Conservation (phyloP, 345 rosid genomes). For the Ailanthus altissimus region DNA sequence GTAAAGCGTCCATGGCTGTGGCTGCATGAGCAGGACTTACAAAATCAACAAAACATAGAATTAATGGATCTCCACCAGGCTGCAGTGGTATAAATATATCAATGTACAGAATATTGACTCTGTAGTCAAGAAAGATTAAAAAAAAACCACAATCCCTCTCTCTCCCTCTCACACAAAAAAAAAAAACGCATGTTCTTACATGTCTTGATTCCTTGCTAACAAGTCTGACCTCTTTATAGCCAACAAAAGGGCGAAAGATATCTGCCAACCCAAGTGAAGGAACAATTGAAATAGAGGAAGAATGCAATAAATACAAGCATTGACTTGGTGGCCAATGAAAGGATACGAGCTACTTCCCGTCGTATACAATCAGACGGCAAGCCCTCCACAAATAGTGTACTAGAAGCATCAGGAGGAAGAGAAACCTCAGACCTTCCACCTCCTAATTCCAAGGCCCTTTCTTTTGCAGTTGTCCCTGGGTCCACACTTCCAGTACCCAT, state of each 20-base stretch:
- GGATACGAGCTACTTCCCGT: slow-evolving; percentile 72
- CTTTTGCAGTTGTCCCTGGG: slow-evolving; percentile 40
- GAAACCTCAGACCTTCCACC: slow-evolving; percentile 47
- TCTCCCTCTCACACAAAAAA: neutral
- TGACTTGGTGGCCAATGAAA: slow-evolving; percentile 15
- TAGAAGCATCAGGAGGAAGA: slow-evolving; percentile 65
- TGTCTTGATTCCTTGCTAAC: slow-evolving; percentile 65
- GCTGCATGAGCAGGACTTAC: slow-evolving; percentile 68
- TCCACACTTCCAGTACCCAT: slow-evolving; percentile 43
- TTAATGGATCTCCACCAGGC: slow-evolving; percentile 58
- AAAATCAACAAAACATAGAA: slow-evolving; percentile 76
- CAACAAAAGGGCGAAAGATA: slow-evolving; percentile 74
- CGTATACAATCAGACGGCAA: slow-evolving; percentile 55
- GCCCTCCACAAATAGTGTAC: slow-evolving; percentile 69
- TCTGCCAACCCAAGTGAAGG: slow-evolving; percentile 49
- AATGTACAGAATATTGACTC: slow-evolving; percentile 10
- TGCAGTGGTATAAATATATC: slow-evolving; percentile 34
- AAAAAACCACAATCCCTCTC: too few relatives aligned
- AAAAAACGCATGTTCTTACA: slow-evolving; percentile 35
- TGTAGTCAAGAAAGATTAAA: neutral
- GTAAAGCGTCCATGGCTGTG: slow-evolving; percentile 68
- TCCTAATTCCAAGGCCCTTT: slow-evolving; percentile 43
- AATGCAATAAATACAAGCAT: slow-evolving; percentile 10
- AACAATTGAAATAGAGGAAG: slow-evolving; percentile 20
- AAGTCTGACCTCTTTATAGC: slow-evolving; percentile 74